A percentile compares a stretch with the other conserved stretches of the same genome.
Evolutionary conservation across 176 grass and related monocot species (phyloP).

Genomic region (Carex littledalei): DNA sequence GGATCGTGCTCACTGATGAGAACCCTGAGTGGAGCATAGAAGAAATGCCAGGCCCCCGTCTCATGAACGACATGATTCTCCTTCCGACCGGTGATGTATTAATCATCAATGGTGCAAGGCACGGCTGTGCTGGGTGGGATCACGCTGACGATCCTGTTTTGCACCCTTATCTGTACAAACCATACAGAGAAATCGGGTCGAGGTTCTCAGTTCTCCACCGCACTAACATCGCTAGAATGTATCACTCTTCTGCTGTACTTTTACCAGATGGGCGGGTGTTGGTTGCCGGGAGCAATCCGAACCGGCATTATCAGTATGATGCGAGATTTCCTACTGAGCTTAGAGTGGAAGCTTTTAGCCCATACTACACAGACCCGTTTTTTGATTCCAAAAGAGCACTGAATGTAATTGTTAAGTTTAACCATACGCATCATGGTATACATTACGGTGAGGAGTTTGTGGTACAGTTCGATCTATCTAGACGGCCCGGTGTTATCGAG

Average conservation of each 20-base stretch:
- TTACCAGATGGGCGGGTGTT: conserved; percentile 31
- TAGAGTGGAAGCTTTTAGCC: conserved; percentile 32
- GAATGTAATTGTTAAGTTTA: conserved; percentile 21
- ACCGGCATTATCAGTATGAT: conserved; percentile 23
- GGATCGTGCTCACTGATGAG: conserved; percentile 37
- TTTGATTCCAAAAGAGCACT: conserved; percentile 21
- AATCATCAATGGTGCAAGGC: conserved; percentile 31
- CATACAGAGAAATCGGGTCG: not conserved
- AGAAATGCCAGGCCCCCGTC: conserved; percentile 51
- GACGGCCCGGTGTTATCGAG: not conserved
- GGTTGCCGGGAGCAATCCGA: conserved; percentile 38
- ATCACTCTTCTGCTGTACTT: conserved; percentile 31
- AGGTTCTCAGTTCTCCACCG: conserved; percentile 24
- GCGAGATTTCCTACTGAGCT: conserved; percentile 35
- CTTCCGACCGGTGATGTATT: conserved; percentile 72
- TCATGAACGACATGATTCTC: conserved; percentile 85
- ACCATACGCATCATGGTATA: conserved; percentile 7
- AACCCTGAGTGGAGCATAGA: conserved; percentile 57
- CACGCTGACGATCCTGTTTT: conserved; percentile 12
- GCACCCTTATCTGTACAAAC: conserved; percentile 32
- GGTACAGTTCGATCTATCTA: conserved; percentile 16
- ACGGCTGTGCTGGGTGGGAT: conserved; percentile 29
- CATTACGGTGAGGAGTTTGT: conserved; percentile 22
- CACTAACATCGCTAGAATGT: conserved; percentile 25
- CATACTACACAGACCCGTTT: conserved; percentile 20